Percentiles rank a stretch among this genome's conserved stretches.
Evolutionary conservation across 352 stramenopile genomes (phyloP).

Genomic region (Pythium sp.): DNA sequence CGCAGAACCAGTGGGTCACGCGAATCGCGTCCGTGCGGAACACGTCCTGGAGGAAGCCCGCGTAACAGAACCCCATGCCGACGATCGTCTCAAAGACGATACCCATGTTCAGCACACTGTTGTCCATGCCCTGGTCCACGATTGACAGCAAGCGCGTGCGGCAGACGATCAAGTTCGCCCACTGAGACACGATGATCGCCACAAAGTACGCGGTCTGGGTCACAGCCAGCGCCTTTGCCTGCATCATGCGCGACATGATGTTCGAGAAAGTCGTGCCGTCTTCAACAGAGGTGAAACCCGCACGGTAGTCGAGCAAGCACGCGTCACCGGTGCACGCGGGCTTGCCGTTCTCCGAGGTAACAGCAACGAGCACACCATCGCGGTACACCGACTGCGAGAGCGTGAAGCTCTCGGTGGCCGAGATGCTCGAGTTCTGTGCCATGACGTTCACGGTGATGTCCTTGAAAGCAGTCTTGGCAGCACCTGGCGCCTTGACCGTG

Average conservation of each 20-base stretch:
- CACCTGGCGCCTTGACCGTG: slow-evolving; percentile 21
- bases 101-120: slow-evolving; percentile 87
- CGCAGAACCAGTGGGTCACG: slow-evolving; percentile 81
- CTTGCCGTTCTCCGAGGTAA: slow-evolving; percentile 16
- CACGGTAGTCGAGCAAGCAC: slow-evolving; percentile 40
- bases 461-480: slow-evolving; percentile 25
- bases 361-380: slow-evolving; percentile 15
- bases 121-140: slow-evolving; percentile 82
- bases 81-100: slow-evolving; percentile 86
- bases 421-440: slow-evolving; percentile 21
- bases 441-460: slow-evolving; percentile 18
- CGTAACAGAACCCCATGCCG: slow-evolving; percentile 74
- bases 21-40: slow-evolving; percentile 76
- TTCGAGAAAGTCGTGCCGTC: slow-evolving; percentile 37
- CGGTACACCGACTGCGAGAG: slow-evolving; percentile 22
- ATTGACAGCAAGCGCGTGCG: slow-evolving; percentile 87
- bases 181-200: slow-evolving; percentile 79
- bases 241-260: slow-evolving; percentile 75
- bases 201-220: slow-evolving; percentile 83
- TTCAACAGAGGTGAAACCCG: slow-evolving; percentile 36
- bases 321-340: slow-evolving; percentile 28
- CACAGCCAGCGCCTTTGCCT: slow-evolving; percentile 67
- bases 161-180: slow-evolving; percentile 82
- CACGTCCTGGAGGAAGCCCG: slow-evolving; percentile 54
- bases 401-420: slow-evolving; percentile 21